Evolutionary conservation across 345 rosid species (phyloP), one percentile per base, ranked within the genome.

Genomic region (Acer yangbiense): DNA sequence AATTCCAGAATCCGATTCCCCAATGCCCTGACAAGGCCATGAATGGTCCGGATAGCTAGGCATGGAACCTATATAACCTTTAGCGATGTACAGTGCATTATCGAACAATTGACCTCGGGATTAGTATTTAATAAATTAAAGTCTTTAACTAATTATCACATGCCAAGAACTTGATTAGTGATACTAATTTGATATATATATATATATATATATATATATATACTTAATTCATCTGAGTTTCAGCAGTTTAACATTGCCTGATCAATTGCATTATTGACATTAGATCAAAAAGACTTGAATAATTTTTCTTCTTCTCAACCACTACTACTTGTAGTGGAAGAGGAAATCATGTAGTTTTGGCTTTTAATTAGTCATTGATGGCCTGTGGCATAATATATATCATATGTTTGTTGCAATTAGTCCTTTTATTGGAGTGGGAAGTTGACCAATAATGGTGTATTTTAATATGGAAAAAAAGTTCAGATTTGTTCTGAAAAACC

Each of bases 301-400:
- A 7, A n/a, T 60, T 20, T 9, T 18, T 52, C 6, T 14, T 52
- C 6, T 14, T 52, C 39, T 65, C 78, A 75, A 65, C 71, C 71
- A 75, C 72, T 76, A 76, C 46, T 43, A 8, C 32, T 54, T 16
- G 20, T 57, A 54, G 65, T 41, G 78, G 72, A 57, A 55, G 21
- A 8, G 46, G 20, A 65, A 74, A 75, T 65, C 35, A 75, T 75
- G 50, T 29, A 29, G 32, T 32, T 14, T 69, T 48, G 29, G 70
- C 21, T 71, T 68, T 50, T 46, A 43, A 29, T 29, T 29, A 79
- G 75, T 74, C 23, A 68, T 69, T 74, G 78, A 74, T 67, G 70
- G 46, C 74, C 18, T 27, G 63, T 62, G 58, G 39, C 74, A 35
- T 68, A 57, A 44, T 35, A 35, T 35, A 35, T 35, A 4, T 3